Conservation (phyloP, 208 protist genomes). For the Trypanosoma lewisi region DNA sequence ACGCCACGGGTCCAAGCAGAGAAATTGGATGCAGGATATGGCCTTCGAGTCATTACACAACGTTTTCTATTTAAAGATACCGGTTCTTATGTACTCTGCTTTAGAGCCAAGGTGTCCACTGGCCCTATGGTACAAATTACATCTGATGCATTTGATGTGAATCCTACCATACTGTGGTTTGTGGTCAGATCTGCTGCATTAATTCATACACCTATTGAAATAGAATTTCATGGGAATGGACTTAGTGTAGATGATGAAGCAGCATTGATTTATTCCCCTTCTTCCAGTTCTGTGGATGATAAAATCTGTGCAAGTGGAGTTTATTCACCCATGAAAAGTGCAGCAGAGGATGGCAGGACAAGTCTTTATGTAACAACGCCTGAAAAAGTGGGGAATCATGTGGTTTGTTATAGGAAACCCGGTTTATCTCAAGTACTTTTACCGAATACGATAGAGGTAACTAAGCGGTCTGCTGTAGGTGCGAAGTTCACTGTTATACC, state of each 20-base stretch:
- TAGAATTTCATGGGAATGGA: constrained; percentile 56
- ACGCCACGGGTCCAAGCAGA: constrained; percentile 42
- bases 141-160: constrained; percentile 49
- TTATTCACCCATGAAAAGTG: constrained; percentile 40
- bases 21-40: constrained; percentile 11
- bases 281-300: constrained; percentile 14
- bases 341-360: constrained; percentile 34
- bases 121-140: constrained; percentile 39
- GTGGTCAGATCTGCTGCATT: constrained; percentile 39
- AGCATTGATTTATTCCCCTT: constrained; percentile 47
- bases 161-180: constrained; percentile 44
- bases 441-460: constrained; percentile 31
- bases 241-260: constrained; percentile 43
- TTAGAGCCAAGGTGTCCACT: constrained; percentile 33
- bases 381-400: constrained; percentile 41
- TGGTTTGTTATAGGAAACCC: constrained; percentile 55
- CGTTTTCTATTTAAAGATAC: constrained; percentile 40
- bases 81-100: constrained; percentile 76
- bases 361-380: constrained; percentile 57
- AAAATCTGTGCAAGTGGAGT: constrained; percentile 34
- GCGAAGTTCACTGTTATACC: constrained; percentile 58
- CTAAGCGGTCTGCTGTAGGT: constrained; percentile 34
- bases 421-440: constrained; percentile 29
- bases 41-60: constrained; percentile 32
- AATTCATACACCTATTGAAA: constrained; percentile 38